Conservation (phyloP, 306 rosid species). For the Castanospermum australe region DNA sequence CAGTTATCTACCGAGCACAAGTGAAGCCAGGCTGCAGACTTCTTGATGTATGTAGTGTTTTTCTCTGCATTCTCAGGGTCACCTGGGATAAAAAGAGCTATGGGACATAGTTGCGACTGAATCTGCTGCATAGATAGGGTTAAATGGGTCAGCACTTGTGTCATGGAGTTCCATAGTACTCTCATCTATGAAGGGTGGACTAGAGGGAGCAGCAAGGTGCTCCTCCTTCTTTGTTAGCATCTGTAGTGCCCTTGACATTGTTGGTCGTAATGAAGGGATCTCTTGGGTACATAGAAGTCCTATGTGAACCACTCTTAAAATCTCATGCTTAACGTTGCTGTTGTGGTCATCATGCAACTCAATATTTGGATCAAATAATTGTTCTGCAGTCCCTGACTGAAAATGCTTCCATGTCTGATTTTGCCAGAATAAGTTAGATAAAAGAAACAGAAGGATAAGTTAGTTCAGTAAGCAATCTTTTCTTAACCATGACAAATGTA, state of each 20-base stretch:
- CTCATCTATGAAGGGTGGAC: conserved; percentile 90
- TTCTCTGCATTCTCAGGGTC: conserved; percentile 31
- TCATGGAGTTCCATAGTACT: conserved; percentile 77
- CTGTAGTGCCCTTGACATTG: conserved; percentile 71
- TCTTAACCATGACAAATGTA: neutral
- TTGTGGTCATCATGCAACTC: conserved; percentile 44
- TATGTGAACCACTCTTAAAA: conserved; percentile 69
- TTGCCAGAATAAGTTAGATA: neutral
- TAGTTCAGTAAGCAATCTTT: neutral
- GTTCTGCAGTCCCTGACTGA: conserved; percentile 57
- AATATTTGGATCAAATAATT: conserved; percentile 69
- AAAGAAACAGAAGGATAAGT: neutral
- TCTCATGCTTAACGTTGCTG: conserved; percentile 37
- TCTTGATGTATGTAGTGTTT: neutral
- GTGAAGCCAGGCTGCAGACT: neutral
- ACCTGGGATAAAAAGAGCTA: conserved; percentile 79
- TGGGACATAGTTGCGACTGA: conserved; percentile 69
- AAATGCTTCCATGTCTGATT: conserved; percentile 87
- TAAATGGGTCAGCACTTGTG: conserved; percentile 44
- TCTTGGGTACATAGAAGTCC: conserved; percentile 94
- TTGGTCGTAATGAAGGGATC: conserved; percentile 65
- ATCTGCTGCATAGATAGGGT: conserved; percentile 39
- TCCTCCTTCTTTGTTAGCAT: conserved; percentile 75
- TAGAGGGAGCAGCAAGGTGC: conserved; percentile 66
- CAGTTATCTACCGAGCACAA: neutral